A percentile compares a stretch with the other conserved stretches of the same genome.
Evolutionary conservation across 495 filamentous ascomycete genomes (phyloP).

Genomic region (Podospora bellae-mahoneyi): DNA sequence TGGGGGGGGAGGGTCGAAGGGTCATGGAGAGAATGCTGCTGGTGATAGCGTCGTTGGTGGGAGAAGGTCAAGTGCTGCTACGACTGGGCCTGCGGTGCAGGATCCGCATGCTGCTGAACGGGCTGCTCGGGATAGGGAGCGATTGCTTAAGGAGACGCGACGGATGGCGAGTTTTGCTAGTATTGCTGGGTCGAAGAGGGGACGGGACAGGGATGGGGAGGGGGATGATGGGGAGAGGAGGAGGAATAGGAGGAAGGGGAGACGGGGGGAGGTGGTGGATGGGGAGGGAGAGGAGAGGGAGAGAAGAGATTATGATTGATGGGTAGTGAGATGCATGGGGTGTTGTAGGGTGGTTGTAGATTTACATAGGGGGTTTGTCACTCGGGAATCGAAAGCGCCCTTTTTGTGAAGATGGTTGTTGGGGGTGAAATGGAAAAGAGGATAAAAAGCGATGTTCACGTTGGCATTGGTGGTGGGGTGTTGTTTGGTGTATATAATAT

Average conservation of each 20-base stretch:
- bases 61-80: constrained; percentile 15
- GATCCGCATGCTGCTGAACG: constrained; percentile 76
- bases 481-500: neutral
- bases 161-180: constrained; percentile 58
- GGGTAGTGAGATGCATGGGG: neutral
- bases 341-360: neutral
- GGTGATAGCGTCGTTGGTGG: neutral
- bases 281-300: constrained; percentile 42
- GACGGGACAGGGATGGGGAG: constrained; percentile 13
- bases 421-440: neutral
- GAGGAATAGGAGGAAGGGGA: constrained; percentile 40
- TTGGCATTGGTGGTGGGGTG: neutral
- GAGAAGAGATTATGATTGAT: constrained; percentile 41
- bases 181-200: constrained; percentile 29
- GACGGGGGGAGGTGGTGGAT: constrained; percentile 43
- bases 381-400: neutral
- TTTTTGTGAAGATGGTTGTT: neutral
- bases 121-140: constrained; percentile 70
- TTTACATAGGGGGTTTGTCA: neutral
- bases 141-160: constrained; percentile 73
- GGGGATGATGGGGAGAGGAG: constrained; percentile 32
- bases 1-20: too few relatives aligned
- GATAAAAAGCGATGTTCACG: neutral
- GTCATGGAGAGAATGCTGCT: neutral
- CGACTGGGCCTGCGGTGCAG: constrained; percentile 36